A percentile compares a stretch with the other conserved stretches of the same genome.
Evolutionary conservation across 176 grass and related monocot species (phyloP).

Genomic region (Paspalum notatum): DNA sequence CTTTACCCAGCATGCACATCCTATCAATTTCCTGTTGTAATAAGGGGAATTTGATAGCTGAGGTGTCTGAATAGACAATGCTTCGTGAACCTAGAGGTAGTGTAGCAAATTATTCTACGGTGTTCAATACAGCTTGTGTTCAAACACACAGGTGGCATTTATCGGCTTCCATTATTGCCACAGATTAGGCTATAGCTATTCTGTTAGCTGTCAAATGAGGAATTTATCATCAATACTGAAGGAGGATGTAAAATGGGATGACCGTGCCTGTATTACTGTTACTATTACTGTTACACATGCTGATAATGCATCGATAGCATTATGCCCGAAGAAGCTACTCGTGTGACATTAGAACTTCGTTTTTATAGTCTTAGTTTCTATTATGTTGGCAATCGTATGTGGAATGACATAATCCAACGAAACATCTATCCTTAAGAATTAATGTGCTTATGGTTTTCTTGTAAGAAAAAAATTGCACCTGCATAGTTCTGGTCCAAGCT

Average conservation of each 20-base stretch:
- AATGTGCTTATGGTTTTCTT: not conserved
- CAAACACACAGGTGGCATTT: not conserved
- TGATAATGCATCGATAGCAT: not conserved
- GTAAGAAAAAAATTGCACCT: not conserved
- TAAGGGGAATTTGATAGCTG: not conserved
- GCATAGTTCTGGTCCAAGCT: not conserved
- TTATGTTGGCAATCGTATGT: not conserved
- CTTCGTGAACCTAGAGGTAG: not conserved
- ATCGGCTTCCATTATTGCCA: not conserved
- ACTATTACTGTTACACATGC: not conserved
- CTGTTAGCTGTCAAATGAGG: not conserved
- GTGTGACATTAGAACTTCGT: not conserved
- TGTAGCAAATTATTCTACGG: not conserved
- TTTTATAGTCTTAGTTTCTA: not conserved
- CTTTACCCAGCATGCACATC: constrained; percentile 13
- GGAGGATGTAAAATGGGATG: not conserved
- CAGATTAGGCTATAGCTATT: not conserved
- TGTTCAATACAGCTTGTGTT: not conserved
- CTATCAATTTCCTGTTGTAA: not conserved
- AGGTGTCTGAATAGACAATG: not conserved
- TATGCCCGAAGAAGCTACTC: not conserved
- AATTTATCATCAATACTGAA: not conserved
- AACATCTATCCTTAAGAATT: not conserved
- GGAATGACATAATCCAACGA: not conserved
- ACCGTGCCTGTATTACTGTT: not conserved